phyloP scores from a whole-genome alignment of 495 filamentous ascomycete species.

The Penicillium daleae region DNA sequence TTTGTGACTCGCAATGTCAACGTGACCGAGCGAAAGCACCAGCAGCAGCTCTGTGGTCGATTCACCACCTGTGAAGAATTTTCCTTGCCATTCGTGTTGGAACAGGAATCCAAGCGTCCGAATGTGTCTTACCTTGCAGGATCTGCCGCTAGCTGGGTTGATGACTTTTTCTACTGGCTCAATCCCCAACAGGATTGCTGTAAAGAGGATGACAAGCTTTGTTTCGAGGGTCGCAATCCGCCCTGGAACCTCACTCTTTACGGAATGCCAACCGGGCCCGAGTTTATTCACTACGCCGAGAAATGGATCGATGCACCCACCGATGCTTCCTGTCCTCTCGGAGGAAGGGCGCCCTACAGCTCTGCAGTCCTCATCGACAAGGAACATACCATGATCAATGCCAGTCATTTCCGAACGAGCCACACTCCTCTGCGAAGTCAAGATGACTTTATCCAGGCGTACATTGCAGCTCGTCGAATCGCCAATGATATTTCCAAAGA shows the following conservation, averaged over 20 bases:
- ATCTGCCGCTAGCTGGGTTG: slow-evolving; percentile 93
- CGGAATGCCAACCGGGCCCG: slow-evolving; percentile 90
- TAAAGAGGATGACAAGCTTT: slow-evolving; percentile 64
- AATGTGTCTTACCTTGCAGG: slow-evolving; percentile 91
- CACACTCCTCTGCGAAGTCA: slow-evolving; percentile 86
- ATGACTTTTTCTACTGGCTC: slow-evolving; percentile 95
- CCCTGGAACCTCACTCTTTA: slow-evolving; percentile 84
- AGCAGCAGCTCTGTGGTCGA: slow-evolving; percentile 86
- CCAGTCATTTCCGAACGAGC: slow-evolving; percentile 88
- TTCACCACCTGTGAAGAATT: slow-evolving; percentile 84
- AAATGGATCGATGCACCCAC: slow-evolving; percentile 85
- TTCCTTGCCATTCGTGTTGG: slow-evolving; percentile 84
- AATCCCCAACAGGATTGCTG: slow-evolving; percentile 90
- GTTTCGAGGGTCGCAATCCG: slow-evolving; percentile 75
- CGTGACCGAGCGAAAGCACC: slow-evolving; percentile 69
- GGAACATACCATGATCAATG: slow-evolving; percentile 62
- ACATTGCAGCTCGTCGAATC: slow-evolving; percentile 88
- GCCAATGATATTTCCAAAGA: slow-evolving; percentile 67
- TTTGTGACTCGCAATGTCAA: slow-evolving; percentile 88
- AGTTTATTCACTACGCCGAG: slow-evolving; percentile 82
- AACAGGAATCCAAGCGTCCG: slow-evolving; percentile 88
- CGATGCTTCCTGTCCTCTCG: slow-evolving; percentile 79
- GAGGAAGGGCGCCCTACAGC: slow-evolving; percentile 84
- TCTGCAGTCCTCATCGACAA: slow-evolving; percentile 80
- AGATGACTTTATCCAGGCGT: slow-evolving; percentile 90